These are phyloP conservation scores for Eucommia ulmoides DNA, from an alignment of 257 asterid genomes.

Conservation along the genomic window DNA sequence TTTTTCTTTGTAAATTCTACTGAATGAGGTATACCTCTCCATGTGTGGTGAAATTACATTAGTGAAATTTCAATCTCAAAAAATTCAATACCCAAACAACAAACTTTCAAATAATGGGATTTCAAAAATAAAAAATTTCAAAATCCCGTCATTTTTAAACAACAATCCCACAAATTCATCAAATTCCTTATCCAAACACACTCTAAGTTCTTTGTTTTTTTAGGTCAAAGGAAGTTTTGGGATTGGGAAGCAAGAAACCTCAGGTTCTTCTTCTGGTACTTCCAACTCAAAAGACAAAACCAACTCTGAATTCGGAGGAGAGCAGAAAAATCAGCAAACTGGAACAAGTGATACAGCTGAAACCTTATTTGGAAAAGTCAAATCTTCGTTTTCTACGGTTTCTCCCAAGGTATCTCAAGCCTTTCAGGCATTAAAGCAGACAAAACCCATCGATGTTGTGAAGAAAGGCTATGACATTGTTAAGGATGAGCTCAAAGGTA, in stretches of 20 bases:
- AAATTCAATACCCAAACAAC: too few relatives aligned
- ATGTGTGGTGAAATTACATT: too few relatives aligned
- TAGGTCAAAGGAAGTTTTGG: constrained; percentile 76
- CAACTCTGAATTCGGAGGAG: constrained; percentile 35
- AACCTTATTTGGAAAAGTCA: constrained; percentile 56
- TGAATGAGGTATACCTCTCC: too few relatives aligned
- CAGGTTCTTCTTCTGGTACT: constrained; percentile 20
- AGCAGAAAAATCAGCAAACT: constrained; percentile 43
- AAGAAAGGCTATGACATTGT: constrained; percentile 72
- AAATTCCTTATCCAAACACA: too few relatives aligned
- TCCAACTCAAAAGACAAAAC: constrained; percentile 24
- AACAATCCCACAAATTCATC: too few relatives aligned
- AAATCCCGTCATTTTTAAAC: too few relatives aligned
- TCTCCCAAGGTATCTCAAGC: constrained; percentile 53
- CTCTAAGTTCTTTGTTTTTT: too few relatives aligned
- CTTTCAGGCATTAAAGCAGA: constrained; percentile 62
- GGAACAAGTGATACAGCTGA: constrained; percentile 35
- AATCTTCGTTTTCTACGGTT: constrained; percentile 41
- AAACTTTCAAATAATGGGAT: too few relatives aligned
- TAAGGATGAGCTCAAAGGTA: constrained; percentile 77
- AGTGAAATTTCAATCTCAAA: too few relatives aligned
- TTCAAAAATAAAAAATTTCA: too few relatives aligned
- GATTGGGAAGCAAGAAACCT: constrained; percentile 53
- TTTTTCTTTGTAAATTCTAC: too few relatives aligned
- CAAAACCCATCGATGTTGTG: constrained; percentile 67